Conservation (phyloP, 164 flowering plant species). For the Berberis vulgaris region DNA sequence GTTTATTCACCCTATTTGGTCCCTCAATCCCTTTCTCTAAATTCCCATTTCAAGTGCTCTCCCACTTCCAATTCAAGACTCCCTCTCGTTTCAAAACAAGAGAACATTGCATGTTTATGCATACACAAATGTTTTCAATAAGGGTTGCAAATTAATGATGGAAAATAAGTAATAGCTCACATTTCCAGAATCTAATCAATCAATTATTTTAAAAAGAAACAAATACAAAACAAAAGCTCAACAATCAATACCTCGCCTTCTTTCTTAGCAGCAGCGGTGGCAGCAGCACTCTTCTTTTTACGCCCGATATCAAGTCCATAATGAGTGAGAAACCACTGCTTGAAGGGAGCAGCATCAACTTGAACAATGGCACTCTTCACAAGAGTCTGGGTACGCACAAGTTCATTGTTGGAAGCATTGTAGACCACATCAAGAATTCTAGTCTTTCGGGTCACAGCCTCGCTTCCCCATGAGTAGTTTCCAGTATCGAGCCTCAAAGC, state of each 20-base stretch:
- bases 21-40: too few species aligned
- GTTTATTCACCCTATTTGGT: too few species aligned
- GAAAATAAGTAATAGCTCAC: too few species aligned
- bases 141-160: too few species aligned
- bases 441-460: conserved; percentile 54
- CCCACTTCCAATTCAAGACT: too few species aligned
- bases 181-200: too few species aligned
- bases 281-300: conserved; percentile 38
- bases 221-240: background rate
- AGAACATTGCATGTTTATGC: too few species aligned
- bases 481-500: conserved; percentile 53
- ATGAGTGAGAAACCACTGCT: conserved; percentile 61
- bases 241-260: conserved; percentile 41
- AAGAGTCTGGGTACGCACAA: conserved; percentile 53
- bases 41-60: too few species aligned
- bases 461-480: conserved; percentile 51
- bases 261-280: conserved; percentile 32
- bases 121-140: too few species aligned
- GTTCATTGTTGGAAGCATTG: conserved; percentile 61
- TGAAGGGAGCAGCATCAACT: conserved; percentile 61
- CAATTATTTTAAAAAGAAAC: too few species aligned
- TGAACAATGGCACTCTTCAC: conserved; percentile 56
- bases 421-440: conserved; percentile 56
- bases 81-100: too few species aligned
- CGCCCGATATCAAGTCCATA: conserved; percentile 56